Conservation (phyloP, 345 rosid species). For the Kernera saxatilis region DNA sequence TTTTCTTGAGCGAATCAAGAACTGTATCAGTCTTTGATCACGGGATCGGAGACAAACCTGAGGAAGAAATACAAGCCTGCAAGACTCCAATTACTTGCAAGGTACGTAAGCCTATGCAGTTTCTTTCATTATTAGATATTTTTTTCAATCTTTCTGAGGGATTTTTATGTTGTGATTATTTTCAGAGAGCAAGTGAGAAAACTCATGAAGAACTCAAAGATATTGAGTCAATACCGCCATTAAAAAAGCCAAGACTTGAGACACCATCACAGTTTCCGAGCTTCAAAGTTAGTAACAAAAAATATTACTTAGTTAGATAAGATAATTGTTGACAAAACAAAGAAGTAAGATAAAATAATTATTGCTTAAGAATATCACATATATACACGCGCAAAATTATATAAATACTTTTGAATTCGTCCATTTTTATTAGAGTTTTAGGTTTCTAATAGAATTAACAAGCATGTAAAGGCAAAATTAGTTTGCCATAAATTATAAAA, state of each 20-base stretch:
- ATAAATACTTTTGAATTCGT: not conserved
- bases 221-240: constrained; percentile 28
- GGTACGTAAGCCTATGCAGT: not conserved
- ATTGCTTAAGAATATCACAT: too few relatives aligned
- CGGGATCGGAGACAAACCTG: not conserved
- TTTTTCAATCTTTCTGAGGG: not conserved
- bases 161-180: constrained; percentile 26
- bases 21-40: not conserved
- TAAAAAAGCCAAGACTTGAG: constrained; percentile 63
- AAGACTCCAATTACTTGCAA: constrained; percentile 5
- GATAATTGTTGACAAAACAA: too few relatives aligned
- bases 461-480: not conserved
- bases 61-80: constrained; percentile 3
- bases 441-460: not conserved
- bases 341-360: too few relatives aligned
- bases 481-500: not conserved
- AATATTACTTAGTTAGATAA: too few relatives aligned
- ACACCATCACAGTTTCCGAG: constrained; percentile 69
- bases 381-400: not conserved
- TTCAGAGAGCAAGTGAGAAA: constrained; percentile 37
- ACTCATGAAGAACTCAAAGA: constrained; percentile 26
- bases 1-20: constrained; percentile 14
- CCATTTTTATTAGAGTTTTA: not conserved
- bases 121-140: not conserved
- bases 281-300: constrained; percentile 62